Conservation (phyloP, 352 stramenopile species). For the Phytopythium chamaehyphon region DNA sequence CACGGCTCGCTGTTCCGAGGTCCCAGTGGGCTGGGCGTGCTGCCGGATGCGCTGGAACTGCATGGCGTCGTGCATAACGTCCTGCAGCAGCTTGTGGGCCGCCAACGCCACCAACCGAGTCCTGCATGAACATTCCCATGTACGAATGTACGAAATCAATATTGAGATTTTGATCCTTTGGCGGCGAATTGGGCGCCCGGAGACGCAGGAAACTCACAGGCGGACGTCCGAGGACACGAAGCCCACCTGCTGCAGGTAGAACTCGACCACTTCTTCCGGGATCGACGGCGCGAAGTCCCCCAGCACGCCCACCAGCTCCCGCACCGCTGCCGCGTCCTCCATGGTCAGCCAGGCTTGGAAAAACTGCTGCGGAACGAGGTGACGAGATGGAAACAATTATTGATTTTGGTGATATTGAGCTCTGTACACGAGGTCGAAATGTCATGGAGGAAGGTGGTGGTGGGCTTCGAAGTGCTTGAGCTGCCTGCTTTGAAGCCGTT, state of each 20-base stretch:
- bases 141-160: background rate
- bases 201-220: conserved; percentile 35
- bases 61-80: conserved; percentile 76
- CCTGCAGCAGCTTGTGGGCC: conserved; percentile 78
- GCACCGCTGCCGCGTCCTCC: conserved; percentile 47
- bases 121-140: conserved; percentile 28
- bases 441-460: no score
- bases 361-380: no score
- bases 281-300: conserved; percentile 60
- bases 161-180: conserved; percentile 2
- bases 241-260: conserved; percentile 67
- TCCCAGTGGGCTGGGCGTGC: conserved; percentile 15
- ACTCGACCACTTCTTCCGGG: conserved; percentile 70
- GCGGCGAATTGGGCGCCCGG: conserved; percentile 1
- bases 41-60: conserved; percentile 72
- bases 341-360: no score
- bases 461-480: no score
- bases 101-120: conserved; percentile 61
- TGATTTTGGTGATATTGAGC: no score
- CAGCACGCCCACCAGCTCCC: conserved; percentile 65
- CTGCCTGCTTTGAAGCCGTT: no score
- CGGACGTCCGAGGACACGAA: conserved; percentile 67
- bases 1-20: conserved; percentile 21
- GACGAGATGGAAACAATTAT: no score
- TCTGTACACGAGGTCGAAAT: no score